These are phyloP conservation scores for Colletotrichum falcatum DNA, from an alignment of 2,329 filamentous ascomycete genomes.

Conservation along the genomic window DNA sequence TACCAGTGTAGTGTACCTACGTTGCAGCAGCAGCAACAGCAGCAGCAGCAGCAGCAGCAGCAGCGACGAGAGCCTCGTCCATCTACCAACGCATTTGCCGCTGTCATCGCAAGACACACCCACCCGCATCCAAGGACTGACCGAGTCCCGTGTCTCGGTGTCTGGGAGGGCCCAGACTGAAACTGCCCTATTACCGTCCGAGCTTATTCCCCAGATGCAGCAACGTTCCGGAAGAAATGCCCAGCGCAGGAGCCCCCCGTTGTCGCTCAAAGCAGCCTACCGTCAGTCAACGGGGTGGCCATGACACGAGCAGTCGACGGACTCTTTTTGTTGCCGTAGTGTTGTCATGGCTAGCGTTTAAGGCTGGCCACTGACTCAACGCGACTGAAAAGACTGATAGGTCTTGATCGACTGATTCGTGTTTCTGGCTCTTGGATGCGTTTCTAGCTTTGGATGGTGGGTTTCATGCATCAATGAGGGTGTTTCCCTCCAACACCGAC, in stretches of 20 bases:
- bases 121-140: neutral
- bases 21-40: neutral
- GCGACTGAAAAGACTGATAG: constrained; percentile 23
- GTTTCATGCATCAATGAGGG: constrained; percentile 39
- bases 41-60: too few species aligned
- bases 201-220: constrained; percentile 36
- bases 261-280: constrained; percentile 30
- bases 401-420: constrained; percentile 33
- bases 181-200: constrained; percentile 26
- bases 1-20: neutral
- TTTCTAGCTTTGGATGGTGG: constrained; percentile 34
- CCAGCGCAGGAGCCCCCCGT: constrained; percentile 19
- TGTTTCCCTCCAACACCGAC: constrained; percentile 25
- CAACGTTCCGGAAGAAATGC: constrained; percentile 14
- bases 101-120: constrained; percentile 1
- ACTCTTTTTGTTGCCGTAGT: constrained; percentile 14
- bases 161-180: constrained; percentile 30
- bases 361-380: constrained; percentile 32
- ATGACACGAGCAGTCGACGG: constrained; percentile 37
- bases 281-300: constrained; percentile 26
- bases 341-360: constrained; percentile 19
- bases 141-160: constrained; percentile 26
- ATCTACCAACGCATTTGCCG: neutral
- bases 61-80: neutral
- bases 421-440: constrained; percentile 1